Base-by-base conservation (phyloP, 1,284 basidiomycete species). In the Fistulina hepatica region DNA sequence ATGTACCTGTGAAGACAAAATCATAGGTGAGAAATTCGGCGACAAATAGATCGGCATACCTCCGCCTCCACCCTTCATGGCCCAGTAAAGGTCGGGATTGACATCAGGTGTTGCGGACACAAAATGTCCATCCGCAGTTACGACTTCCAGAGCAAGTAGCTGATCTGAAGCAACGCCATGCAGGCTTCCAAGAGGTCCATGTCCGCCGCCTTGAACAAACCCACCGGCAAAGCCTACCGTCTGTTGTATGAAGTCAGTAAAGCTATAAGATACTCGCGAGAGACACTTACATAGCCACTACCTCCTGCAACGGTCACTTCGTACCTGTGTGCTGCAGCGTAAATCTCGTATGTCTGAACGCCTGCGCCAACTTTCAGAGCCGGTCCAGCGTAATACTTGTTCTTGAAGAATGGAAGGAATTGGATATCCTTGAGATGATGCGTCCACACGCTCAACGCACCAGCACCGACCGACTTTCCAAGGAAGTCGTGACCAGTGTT, bases 401-500 rank as follows among this genome's bases (percentile, higher is more conserved):
- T 28, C 28, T 16, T 37, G 36, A 37, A 37, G 26, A 30, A 26
- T 37, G 36, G 26, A 11, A 37, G 5, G 16, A 37, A 37, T 28
- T 30, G 28, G 27, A 30, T 26, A 22, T 28, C 36, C 20, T 37
- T 26, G 13, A 37, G 36, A 37, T 37, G 28, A 22, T 37, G 36
- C 36, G 31, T 30, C 36, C 36, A 37, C 21, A 37, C 6, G 20
- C 36, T 37, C 36, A 37, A 31, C n/a, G 36, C 36, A 11, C 36
- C 36, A 20, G 36, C 36, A 37, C 36, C 36, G 17, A 37, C 36
- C 19, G 36, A 37, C 36, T 28, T 26, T 28, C 36, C 36, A 21
- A 16, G 27, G 26, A 37, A 37, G 36, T 37, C 36, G 31, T 37
- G 36, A 28, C 36, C 36, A 3, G 36, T 37, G 31, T 37, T 37